Conservation (phyloP, 2,329 filamentous ascomycete genomes). For the Elsinoe arachidis region DNA sequence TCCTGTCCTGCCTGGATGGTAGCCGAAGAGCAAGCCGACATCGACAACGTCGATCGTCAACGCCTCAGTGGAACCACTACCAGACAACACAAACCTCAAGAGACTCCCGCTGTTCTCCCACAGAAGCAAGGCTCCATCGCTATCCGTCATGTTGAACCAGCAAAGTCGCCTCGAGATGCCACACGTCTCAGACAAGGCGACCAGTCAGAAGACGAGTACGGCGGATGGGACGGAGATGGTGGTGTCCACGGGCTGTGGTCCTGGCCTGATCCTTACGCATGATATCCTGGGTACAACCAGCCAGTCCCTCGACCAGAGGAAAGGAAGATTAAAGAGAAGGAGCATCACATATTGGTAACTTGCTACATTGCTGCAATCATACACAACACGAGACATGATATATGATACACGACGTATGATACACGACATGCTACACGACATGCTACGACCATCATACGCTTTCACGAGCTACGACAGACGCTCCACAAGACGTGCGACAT, state of each 20-base stretch:
- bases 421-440: background rate
- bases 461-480: background rate
- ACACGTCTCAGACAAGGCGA: background rate
- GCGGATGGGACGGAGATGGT: background rate
- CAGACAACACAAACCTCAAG: background rate
- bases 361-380: too few relatives aligned
- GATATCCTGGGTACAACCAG: background rate
- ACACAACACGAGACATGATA: background rate
- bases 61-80: background rate
- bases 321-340: background rate
- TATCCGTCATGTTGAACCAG: too few relatives aligned
- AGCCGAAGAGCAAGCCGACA: background rate
- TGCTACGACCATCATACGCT: background rate
- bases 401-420: background rate
- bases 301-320: background rate
- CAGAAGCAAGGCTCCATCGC: too few relatives aligned
- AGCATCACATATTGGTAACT: background rate
- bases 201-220: background rate
- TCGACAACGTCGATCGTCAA: background rate
- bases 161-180: too few relatives aligned
- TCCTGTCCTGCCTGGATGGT: background rate
- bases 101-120: too few relatives aligned
- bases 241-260: slow-evolving; percentile 5
- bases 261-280: background rate
- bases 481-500: too few relatives aligned